These are phyloP conservation scores for Meyerozyma carpophila DNA, from an alignment of 1,139 yeast genomes.

Conservation along the genomic window DNA sequence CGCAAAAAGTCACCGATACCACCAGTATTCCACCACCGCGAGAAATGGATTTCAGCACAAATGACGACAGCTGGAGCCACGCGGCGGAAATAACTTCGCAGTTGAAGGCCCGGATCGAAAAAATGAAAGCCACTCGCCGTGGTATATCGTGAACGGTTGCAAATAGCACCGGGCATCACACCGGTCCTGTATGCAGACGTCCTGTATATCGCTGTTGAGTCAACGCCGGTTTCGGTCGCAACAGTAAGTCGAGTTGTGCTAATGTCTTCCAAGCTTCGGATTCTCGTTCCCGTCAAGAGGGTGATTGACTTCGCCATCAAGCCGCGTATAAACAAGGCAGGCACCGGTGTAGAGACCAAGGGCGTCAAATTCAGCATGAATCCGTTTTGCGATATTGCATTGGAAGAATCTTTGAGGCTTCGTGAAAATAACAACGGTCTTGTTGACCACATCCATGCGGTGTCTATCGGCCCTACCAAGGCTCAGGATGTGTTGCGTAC, in stretches of 20 bases:
- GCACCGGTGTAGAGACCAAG: slow-evolving; percentile 80
- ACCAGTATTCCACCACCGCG: slow-evolving; percentile 6
- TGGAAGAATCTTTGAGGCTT: slow-evolving; percentile 83
- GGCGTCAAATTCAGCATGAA: slow-evolving; percentile 93
- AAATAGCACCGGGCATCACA: neutral
- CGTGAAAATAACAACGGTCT: slow-evolving; percentile 63
- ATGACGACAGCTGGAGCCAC: slow-evolving; percentile 78
- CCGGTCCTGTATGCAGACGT: neutral
- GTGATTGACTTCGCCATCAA: slow-evolving; percentile 91
- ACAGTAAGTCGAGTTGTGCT: neutral
- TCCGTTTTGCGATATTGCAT: slow-evolving; percentile 96
- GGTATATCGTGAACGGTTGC: slow-evolving; percentile 1
- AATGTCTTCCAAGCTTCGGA: slow-evolving; percentile 54
- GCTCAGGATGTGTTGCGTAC: slow-evolving; percentile 84
- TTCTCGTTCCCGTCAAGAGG: slow-evolving; percentile 89
- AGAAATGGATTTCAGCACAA: slow-evolving; percentile 16
- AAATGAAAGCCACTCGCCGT: slow-evolving; percentile 58
- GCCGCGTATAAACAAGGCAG: slow-evolving; percentile 86
- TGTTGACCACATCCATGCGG: slow-evolving; percentile 85
- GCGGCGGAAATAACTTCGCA: slow-evolving; percentile 89
- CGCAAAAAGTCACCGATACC: slow-evolving; percentile 11
- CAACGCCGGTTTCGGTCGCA: slow-evolving; percentile 1
- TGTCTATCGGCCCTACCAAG: slow-evolving; percentile 83
- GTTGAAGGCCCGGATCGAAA: slow-evolving; percentile 79
- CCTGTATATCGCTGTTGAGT: neutral